Conservation (phyloP, 169 alveolate genomes). For the Neospora caninum region DNA sequence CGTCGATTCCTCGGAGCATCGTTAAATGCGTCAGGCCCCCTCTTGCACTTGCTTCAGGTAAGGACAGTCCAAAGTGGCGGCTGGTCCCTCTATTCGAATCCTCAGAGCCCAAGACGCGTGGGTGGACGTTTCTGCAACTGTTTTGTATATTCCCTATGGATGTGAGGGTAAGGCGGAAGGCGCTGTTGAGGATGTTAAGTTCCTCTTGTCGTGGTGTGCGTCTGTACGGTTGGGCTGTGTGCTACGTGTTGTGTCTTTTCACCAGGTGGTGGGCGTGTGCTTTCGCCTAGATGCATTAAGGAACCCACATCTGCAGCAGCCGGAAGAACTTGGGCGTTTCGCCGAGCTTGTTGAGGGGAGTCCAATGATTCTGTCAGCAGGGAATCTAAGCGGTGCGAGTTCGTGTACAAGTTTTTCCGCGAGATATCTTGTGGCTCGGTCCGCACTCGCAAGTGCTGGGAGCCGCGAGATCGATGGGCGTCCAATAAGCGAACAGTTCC, state of each 20-base stretch:
- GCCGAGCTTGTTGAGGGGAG: neutral
- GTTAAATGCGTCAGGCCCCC: neutral
- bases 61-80: neutral
- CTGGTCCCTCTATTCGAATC: too few relatives aligned
- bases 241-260: neutral
- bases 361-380: neutral
- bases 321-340: conserved; percentile 29
- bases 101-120: too few relatives aligned
- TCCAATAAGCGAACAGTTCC: neutral
- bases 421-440: neutral
- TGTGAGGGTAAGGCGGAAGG: too few relatives aligned
- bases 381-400: neutral
- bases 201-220: too few relatives aligned
- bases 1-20: conserved; percentile 11
- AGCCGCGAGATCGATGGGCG: neutral
- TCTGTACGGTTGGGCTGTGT: neutral
- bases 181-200: too few relatives aligned
- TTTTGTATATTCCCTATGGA: too few relatives aligned
- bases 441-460: neutral
- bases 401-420: neutral
- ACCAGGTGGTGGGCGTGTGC: conserved; percentile 26
- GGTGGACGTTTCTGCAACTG: too few relatives aligned
- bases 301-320: conserved; percentile 35
- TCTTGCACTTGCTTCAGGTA: conserved; percentile 14
- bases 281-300: conserved; percentile 17